Conservation (phyloP, 805 yeast genomes). For the Lachancea quebecensis region DNA sequence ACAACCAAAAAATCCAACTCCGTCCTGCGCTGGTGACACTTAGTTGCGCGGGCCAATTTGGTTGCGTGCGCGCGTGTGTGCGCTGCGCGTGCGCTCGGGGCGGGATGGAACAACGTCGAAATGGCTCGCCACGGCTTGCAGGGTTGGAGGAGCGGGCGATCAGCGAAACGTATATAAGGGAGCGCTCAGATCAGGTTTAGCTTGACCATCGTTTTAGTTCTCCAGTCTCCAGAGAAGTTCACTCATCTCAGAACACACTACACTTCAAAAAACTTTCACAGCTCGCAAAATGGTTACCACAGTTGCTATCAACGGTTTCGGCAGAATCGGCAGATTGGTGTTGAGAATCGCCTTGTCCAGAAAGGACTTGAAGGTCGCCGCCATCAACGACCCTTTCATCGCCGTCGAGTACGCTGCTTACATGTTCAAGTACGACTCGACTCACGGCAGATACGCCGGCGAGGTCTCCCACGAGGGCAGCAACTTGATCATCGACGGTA, state of each 20-base stretch:
- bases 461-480: constrained; percentile 49
- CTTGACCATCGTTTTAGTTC: too few relatives aligned
- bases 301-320: constrained; percentile 69
- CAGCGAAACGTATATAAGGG: constrained; percentile 3
- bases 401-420: constrained; percentile 63
- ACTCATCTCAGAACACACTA: neutral
- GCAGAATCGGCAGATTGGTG: constrained; percentile 66
- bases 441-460: constrained; percentile 60
- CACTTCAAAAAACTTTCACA: neutral
- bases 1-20: too few relatives aligned
- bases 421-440: constrained; percentile 71
- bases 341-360: constrained; percentile 54
- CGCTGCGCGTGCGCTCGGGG: too few relatives aligned
- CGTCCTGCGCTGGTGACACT: too few relatives aligned
- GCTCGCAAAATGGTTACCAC: constrained; percentile 23
- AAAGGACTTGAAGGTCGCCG: constrained; percentile 50
- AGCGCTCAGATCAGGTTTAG: neutral
- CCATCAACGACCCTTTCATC: constrained; percentile 66
- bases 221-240: constrained; percentile 2
- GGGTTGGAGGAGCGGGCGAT: neutral
- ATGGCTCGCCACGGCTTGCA: neutral
- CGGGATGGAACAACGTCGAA: neutral
- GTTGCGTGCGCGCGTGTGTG: too few relatives aligned
- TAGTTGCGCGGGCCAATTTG: too few relatives aligned
- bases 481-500: constrained; percentile 48